A percentile compares a stretch with the other conserved stretches of the same genome.
phyloP scores from a whole-genome alignment of 148 eudicot genomes.

The Agrostemma githago region DNA sequence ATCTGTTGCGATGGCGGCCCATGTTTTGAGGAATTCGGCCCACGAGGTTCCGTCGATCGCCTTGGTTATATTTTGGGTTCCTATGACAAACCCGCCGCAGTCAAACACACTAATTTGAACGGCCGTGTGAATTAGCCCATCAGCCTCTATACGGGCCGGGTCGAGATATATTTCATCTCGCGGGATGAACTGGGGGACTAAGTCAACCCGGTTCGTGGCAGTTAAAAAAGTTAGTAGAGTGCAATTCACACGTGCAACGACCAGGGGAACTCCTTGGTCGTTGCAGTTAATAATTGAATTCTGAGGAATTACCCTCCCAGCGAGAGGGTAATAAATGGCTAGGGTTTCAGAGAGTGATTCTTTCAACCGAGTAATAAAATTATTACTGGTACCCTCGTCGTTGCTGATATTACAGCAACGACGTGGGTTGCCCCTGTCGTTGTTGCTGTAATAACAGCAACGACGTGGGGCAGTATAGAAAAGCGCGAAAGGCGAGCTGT shows the following conservation, averaged over 20 bases:
- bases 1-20: background rate
- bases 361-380: background rate
- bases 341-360: background rate
- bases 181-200: background rate
- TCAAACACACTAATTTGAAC: background rate
- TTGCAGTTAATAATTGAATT: background rate
- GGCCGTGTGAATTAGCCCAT: background rate
- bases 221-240: background rate
- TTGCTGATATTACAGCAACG: too few relatives aligned
- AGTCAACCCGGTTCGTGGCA: background rate
- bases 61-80: background rate
- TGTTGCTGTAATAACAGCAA: too few relatives aligned
- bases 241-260: background rate
- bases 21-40: background rate
- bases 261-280: background rate
- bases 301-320: background rate
- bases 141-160: background rate
- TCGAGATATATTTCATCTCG: background rate
- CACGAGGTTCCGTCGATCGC: background rate
- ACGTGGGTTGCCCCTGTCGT: too few relatives aligned
- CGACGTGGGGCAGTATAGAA: background rate
- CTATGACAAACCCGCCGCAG: background rate
- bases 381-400: too few relatives aligned
- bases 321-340: background rate
- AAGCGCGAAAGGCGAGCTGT: background rate